These are phyloP conservation scores for Microcyclospora pomicola DNA, from an alignment of 2,329 filamentous ascomycete species.

Conservation along the genomic window DNA sequence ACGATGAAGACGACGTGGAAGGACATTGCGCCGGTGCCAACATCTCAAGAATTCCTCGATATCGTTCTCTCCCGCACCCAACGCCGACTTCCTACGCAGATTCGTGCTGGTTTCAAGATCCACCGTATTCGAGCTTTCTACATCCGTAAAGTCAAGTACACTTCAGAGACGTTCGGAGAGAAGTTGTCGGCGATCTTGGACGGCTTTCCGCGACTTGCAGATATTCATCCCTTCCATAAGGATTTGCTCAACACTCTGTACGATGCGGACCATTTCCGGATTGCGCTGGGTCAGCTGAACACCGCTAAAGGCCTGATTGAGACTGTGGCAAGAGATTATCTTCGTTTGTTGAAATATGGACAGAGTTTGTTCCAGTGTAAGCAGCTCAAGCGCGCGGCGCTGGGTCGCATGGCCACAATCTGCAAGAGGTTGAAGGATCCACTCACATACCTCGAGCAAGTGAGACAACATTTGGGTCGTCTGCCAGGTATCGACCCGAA, in stretches of 20 bases:
- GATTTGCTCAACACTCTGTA: constrained; percentile 94
- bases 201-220: constrained; percentile 80
- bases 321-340: constrained; percentile 90
- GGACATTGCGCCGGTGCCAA: constrained; percentile 46
- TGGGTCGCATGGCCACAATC: constrained; percentile 97
- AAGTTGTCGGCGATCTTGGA: constrained; percentile 85
- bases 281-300: constrained; percentile 87
- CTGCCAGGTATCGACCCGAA: constrained; percentile 97
- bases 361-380: constrained; percentile 98
- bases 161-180: constrained; percentile 89
- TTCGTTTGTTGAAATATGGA: constrained; percentile 89
- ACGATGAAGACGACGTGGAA: constrained; percentile 48
- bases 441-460: constrained; percentile 88
- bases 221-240: constrained; percentile 90
- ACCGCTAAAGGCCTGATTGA: constrained; percentile 95
- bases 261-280: constrained; percentile 94
- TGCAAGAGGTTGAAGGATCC: constrained; percentile 91
- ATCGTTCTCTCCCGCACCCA: constrained; percentile 92
- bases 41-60: constrained; percentile 89
- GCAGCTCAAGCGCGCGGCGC: constrained; percentile 87
- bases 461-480: constrained; percentile 91
- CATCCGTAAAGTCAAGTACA: constrained; percentile 96
- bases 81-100: constrained; percentile 85
- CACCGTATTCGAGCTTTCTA: constrained; percentile 90
- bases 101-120: constrained; percentile 91